A percentile compares a stretch with the other conserved stretches of the same genome.
These are phyloP conservation scores for Trypanosoma mega DNA, from an alignment of 208 protist genomes.

Conservation along the genomic window DNA sequence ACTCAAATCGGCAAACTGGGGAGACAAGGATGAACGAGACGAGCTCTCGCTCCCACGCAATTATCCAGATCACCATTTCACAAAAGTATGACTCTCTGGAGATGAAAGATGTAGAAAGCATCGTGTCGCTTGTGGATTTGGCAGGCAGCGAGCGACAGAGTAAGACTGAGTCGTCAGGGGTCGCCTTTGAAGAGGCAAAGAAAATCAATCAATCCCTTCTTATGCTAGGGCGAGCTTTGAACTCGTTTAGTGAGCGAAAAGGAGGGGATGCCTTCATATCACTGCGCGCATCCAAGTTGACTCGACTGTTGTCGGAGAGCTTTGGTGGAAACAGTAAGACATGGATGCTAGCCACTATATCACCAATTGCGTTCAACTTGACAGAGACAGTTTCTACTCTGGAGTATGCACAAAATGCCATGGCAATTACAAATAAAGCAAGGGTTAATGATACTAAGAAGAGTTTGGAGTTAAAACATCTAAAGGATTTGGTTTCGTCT, in stretches of 20 bases:
- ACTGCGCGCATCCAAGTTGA: slow-evolving; percentile 89
- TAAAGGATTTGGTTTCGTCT: slow-evolving; percentile 45
- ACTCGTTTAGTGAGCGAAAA: slow-evolving; percentile 79
- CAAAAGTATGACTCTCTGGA: slow-evolving; percentile 66
- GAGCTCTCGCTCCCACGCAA: slow-evolving; percentile 96
- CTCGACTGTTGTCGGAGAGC: slow-evolving; percentile 85
- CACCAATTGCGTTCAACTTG: slow-evolving; percentile 72
- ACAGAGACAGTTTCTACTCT: slow-evolving; percentile 80
- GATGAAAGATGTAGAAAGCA: slow-evolving; percentile 39
- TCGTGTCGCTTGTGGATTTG: slow-evolving; percentile 74
- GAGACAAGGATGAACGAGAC: slow-evolving; percentile 73
- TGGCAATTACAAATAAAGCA: slow-evolving; percentile 78
- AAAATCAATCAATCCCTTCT: slow-evolving; percentile 89
- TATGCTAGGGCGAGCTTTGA: slow-evolving; percentile 84
- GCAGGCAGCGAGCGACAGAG: slow-evolving; percentile 73
- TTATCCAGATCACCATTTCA: slow-evolving; percentile 90
- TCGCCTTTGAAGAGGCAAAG: slow-evolving; percentile 86
- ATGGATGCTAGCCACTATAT: slow-evolving; percentile 86
- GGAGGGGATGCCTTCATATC: slow-evolving; percentile 64
- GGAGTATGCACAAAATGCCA: slow-evolving; percentile 81
- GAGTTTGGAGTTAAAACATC: slow-evolving; percentile 65
- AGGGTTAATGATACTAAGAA: slow-evolving; percentile 60
- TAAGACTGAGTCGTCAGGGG: slow-evolving; percentile 75
- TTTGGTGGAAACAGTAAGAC: slow-evolving; percentile 92
- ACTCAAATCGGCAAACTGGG: slow-evolving; percentile 46